Percentiles rank a stretch among this genome's conserved stretches.
These are phyloP conservation scores for Cyclotella sp. DNA, from an alignment of 108 stramenopile species.

Conservation along the genomic window DNA sequence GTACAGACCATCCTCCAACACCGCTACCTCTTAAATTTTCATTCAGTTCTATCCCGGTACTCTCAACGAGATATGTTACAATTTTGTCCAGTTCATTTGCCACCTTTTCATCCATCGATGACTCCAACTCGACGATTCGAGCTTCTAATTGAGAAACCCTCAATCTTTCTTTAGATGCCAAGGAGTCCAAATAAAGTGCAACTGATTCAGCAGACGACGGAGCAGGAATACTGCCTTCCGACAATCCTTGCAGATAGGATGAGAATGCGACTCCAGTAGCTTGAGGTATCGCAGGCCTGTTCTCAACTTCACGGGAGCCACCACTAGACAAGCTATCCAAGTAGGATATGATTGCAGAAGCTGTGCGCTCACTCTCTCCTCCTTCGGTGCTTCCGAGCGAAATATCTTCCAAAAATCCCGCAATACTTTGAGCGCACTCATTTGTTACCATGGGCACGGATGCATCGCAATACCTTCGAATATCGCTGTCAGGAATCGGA, in stretches of 20 bases:
- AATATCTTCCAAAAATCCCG: conserved; percentile 32
- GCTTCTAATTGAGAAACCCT: conserved; percentile 14
- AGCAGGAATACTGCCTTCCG: conserved; percentile 35
- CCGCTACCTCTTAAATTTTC: neutral
- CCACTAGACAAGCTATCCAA: conserved; percentile 39
- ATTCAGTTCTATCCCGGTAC: neutral
- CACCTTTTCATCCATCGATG: conserved; percentile 25
- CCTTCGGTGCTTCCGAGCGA: neutral
- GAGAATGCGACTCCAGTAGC: conserved; percentile 36
- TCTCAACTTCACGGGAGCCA: neutral
- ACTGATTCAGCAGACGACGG: conserved; percentile 33
- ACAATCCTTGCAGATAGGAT: conserved; percentile 40
- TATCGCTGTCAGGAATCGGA: conserved; percentile 17
- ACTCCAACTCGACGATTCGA: conserved; percentile 26
- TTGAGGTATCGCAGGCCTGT: neutral
- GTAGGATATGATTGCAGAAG: conserved; percentile 32
- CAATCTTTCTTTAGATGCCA: conserved; percentile 18
- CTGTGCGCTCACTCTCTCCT: conserved; percentile 24
- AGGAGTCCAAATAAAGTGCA: conserved; percentile 29
- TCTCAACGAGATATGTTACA: conserved; percentile 19
- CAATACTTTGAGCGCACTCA: conserved; percentile 41
- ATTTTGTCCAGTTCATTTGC: conserved; percentile 30
- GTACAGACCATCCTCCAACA: neutral
- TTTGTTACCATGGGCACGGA: conserved; percentile 11
- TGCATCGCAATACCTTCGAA: conserved; percentile 29